Conservation (phyloP, 306 rosid genomes). For the Rosa chinensis region DNA sequence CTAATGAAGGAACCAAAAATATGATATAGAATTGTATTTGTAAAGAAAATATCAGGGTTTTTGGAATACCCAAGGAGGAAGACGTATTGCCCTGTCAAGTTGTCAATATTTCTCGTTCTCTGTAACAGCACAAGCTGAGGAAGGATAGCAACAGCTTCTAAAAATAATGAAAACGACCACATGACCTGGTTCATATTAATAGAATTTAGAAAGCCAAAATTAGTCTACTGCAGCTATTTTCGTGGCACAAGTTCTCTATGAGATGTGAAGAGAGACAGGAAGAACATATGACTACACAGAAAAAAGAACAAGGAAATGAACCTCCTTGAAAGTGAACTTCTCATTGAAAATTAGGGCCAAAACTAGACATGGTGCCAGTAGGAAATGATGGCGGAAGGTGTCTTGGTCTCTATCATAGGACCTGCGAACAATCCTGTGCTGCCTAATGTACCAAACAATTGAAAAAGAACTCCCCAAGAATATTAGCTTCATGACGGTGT, state of each 20-base stretch:
- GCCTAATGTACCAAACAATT: conserved; percentile 89
- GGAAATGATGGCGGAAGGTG: conserved; percentile 73
- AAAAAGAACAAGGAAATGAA: conserved; percentile 21
- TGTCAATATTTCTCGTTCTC: conserved; percentile 90
- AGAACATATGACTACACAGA: neutral
- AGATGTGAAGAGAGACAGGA: neutral
- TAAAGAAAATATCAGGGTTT: neutral
- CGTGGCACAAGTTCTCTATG: neutral
- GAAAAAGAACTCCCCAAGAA: conserved; percentile 89
- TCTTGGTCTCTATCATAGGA: conserved; percentile 93
- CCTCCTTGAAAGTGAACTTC: conserved; percentile 80
- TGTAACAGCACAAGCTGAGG: conserved; percentile 85
- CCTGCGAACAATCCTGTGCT: conserved; percentile 79
- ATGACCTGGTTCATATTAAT: conserved; percentile 53
- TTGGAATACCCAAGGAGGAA: conserved; percentile 79
- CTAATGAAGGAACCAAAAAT: neutral
- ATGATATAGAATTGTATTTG: neutral
- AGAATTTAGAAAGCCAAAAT: conserved; percentile 11
- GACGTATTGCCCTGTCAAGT: conserved; percentile 87
- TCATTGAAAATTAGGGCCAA: conserved; percentile 74
- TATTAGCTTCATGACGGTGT: conserved; percentile 75
- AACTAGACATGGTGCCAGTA: conserved; percentile 62
- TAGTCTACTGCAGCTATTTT: neutral
- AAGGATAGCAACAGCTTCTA: conserved; percentile 94
- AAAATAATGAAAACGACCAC: conserved; percentile 84